A percentile compares a stretch with the other conserved stretches of the same genome.
These are phyloP conservation scores for Neonectria coccinea DNA, from an alignment of 2,329 filamentous ascomycete species.

Conservation along the genomic window DNA sequence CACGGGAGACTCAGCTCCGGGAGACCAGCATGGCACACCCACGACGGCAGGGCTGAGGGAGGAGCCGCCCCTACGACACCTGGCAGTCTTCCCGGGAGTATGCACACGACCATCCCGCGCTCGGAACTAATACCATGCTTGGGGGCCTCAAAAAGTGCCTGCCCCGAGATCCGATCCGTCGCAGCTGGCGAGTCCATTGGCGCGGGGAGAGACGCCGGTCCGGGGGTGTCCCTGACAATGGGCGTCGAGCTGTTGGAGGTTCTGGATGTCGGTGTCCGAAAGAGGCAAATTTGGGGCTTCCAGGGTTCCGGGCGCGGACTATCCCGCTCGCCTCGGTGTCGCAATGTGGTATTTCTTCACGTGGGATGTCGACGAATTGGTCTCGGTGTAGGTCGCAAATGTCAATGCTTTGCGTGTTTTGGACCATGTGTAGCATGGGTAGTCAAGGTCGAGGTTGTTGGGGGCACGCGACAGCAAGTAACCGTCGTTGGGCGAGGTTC, in stretches of 20 bases:
- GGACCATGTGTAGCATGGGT: background rate
- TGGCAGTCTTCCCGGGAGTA: background rate
- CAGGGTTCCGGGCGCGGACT: conserved; percentile 1
- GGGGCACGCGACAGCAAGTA: conserved; percentile 19
- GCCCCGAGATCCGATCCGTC: conserved; percentile 19
- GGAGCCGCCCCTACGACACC: conserved; percentile 2
- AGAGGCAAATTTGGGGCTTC: conserved; percentile 33
- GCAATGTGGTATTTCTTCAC: conserved; percentile 43
- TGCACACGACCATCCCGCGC: background rate
- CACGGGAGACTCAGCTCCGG: background rate
- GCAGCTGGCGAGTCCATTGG: conserved; percentile 27
- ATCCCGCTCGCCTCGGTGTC: conserved; percentile 39
- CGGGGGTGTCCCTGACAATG: conserved; percentile 10
- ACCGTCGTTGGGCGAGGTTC: conserved; percentile 19
- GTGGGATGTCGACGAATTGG: conserved; percentile 31
- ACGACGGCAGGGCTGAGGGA: background rate
- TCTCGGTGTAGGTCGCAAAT: background rate
- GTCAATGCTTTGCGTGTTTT: conserved; percentile 8
- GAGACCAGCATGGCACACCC: background rate
- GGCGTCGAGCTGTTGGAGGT: conserved; percentile 29
- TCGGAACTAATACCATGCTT: background rate
- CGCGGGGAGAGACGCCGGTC: conserved; percentile 19
- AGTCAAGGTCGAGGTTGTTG: conserved; percentile 6
- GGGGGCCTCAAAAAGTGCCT: conserved; percentile 24
- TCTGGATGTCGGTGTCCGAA: conserved; percentile 42